Percentiles rank a stretch among this genome's conserved stretches.
Conservation (phyloP, 1,284 basidiomycete species). For the Leccinum subfulvum region DNA sequence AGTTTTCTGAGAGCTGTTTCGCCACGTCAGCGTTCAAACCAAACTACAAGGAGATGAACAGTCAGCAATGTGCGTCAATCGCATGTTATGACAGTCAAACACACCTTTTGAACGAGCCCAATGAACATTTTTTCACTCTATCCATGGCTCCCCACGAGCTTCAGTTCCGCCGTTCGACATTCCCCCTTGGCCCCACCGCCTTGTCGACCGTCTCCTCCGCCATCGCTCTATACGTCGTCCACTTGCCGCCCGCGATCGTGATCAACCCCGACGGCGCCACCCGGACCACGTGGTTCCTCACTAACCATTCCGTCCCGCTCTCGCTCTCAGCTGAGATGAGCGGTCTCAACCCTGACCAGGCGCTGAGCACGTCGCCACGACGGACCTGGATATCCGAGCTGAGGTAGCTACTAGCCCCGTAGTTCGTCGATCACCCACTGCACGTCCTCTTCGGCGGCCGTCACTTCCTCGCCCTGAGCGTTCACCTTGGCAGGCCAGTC, state of each 20-base stretch:
- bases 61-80: not conserved
- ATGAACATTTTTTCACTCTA: slow-evolving; percentile 98
- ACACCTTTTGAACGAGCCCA: slow-evolving; percentile 85
- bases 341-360: too few relatives aligned
- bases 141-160: slow-evolving; percentile 90
- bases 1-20: slow-evolving; percentile 89
- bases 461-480: slow-evolving; percentile 60
- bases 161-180: slow-evolving; percentile 81
- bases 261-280: slow-evolving; percentile 80
- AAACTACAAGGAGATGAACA: slow-evolving; percentile 46
- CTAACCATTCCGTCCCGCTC: slow-evolving; percentile 82
- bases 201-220: slow-evolving; percentile 93
- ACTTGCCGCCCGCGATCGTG: slow-evolving; percentile 97
- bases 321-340: slow-evolving; percentile 22
- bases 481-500: slow-evolving; percentile 82
- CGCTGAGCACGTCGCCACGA: too few relatives aligned
- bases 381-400: too few relatives aligned
- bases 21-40: slow-evolving; percentile 92
- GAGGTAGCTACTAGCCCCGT: too few relatives aligned
- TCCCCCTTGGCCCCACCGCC: slow-evolving; percentile 68
- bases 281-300: slow-evolving; percentile 94
- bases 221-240: slow-evolving; percentile 98
- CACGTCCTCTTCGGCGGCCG: slow-evolving; percentile 87
- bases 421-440: too few relatives aligned
- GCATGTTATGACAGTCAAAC: slow-evolving; percentile 18